phyloP scores from a whole-genome alignment of 345 rosid species.

The Orychophragmus violaceus region DNA sequence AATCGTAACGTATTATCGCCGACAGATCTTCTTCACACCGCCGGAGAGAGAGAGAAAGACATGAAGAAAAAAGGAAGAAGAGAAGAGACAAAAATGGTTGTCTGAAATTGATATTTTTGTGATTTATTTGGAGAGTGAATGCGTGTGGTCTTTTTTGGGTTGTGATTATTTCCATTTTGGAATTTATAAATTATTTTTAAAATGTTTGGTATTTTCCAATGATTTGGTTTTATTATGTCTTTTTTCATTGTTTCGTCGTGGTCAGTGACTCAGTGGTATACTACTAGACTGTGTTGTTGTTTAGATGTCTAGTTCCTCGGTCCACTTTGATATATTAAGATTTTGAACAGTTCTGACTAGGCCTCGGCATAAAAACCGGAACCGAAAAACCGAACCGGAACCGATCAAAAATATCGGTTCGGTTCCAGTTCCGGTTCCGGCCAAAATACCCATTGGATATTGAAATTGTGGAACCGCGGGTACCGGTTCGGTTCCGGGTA shows the following conservation, averaged over 20 bases:
- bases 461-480: too few relatives aligned
- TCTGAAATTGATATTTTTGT: constrained; percentile 7
- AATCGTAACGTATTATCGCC: constrained; percentile 21
- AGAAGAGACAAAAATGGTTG: constrained; percentile 3
- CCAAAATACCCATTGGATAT: too few relatives aligned
- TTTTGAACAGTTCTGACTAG: too few relatives aligned
- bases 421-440: too few relatives aligned
- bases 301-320: not conserved
- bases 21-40: constrained; percentile 13
- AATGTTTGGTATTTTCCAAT: not conserved
- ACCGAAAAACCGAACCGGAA: too few relatives aligned
- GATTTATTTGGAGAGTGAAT: constrained; percentile 6
- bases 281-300: not conserved
- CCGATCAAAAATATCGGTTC: too few relatives aligned
- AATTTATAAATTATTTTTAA: not conserved
- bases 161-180: not conserved
- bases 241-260: not conserved
- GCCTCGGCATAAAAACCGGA: too few relatives aligned
- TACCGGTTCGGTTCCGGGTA: too few relatives aligned
- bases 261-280: not conserved
- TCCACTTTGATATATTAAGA: not conserved
- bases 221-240: constrained; percentile 21
- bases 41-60: not conserved
- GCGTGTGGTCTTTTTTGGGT: not conserved
- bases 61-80: not conserved